Conservation (phyloP, 352 stramenopile species). For the Phytophthora pini region DNA sequence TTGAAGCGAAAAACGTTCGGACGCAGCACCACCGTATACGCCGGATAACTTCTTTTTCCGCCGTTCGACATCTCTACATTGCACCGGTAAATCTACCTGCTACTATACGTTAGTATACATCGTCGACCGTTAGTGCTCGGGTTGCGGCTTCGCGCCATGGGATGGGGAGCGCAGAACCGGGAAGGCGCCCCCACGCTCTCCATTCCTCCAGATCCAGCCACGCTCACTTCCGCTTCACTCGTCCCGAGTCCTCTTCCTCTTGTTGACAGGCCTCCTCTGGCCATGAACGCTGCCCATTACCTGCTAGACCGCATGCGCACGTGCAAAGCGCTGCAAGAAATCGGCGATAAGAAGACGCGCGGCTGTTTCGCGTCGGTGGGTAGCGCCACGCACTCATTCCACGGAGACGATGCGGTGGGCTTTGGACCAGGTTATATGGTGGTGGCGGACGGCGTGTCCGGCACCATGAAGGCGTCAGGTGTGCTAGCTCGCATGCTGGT, state of each 20-base stretch:
- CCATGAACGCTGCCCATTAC: conserved; percentile 73
- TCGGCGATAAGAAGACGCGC: conserved; percentile 32
- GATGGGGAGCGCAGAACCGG: conserved; percentile 35
- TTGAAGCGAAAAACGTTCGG: conserved; percentile 17
- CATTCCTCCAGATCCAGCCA: conserved; percentile 13
- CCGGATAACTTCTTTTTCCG: conserved; percentile 16
- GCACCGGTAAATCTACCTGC: conserved; percentile 17
- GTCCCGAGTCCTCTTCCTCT: conserved; percentile 1
- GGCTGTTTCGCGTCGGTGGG: conserved; percentile 82
- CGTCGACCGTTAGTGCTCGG: conserved; percentile 29
- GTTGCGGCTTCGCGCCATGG: conserved; percentile 35
- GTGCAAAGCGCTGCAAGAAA: conserved; percentile 64
- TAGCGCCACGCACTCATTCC: conserved; percentile 80
- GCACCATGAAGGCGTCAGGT: conserved; percentile 85
- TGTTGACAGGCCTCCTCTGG: conserved; percentile 3
- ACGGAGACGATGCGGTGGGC: conserved; percentile 87
- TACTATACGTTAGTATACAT: conserved; percentile 5
- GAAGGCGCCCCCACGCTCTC: conserved; percentile 13
- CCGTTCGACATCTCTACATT: background rate
- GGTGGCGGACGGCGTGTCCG: conserved; percentile 85
- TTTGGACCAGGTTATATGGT: conserved; percentile 89
- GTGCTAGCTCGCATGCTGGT: conserved; percentile 83
- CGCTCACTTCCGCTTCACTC: conserved; percentile 26
- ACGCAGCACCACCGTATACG: conserved; percentile 21
- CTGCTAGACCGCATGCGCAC: conserved; percentile 78